Base-by-base conservation (phyloP, 306 rosid genomes). In the Ceratonia siliqua region DNA sequence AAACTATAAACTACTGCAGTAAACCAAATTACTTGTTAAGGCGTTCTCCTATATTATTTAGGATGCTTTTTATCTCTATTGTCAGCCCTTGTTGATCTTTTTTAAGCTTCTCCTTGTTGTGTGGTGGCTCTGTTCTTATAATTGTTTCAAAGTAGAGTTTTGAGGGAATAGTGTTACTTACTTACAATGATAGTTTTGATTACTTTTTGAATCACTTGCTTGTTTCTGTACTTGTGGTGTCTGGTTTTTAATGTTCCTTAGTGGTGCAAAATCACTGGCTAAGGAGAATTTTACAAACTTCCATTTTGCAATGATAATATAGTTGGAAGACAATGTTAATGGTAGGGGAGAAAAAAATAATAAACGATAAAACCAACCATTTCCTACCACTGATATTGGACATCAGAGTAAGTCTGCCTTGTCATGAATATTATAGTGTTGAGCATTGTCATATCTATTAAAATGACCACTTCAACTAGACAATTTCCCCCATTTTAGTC, bases 381-480 rank as follows among this genome's bases (percentile, higher is more conserved):
- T 17, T 41, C 35, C 36, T 14, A 20, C 46, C 49, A 38, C 64
- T 62, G 53, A 58, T 49, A 38, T 28, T 77, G 76, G 32, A 48
- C 52, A 55, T 52, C 71, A 43, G 20, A 43, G 55, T 36, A 48
- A 61, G 22, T 58, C 73, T 68, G 18, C 39, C 49, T 56, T 18
- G 41, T 13, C 49, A 58, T 25, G 71, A 49, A 50, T 14, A 53
- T 33, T 66, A 73, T 74, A 66, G 12, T 66, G 66, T 68, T 74
- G 38, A 33, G 21, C 50, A 13, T 57, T 46, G 55, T 72, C 62
- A 45, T 67, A 58, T 32, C 33, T 39, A 59, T 8, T 48, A 53
- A 62, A 69, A 68, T 55, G 75, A 71, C 58, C 50, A 25, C 55
- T 76, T 76, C 57, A 64, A 33, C 61, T 27, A 53, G 24, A 57